These are phyloP conservation scores for Amaranthus palmeri DNA, from an alignment of 148 eudicot species.

Conservation along the genomic window DNA sequence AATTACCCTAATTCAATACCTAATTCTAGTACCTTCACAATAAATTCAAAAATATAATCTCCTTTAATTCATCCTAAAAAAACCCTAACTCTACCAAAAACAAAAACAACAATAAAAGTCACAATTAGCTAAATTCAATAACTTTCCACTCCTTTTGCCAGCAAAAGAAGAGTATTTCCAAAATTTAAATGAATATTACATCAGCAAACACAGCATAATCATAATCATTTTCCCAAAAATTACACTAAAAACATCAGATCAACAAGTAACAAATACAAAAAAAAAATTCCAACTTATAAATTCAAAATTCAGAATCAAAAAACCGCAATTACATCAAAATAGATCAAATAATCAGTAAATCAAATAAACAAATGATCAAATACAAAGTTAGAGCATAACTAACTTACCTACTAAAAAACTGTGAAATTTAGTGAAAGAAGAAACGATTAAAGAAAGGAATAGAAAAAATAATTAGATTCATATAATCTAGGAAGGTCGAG, in stretches of 20 bases:
- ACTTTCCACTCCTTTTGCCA: background rate
- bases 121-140: background rate
- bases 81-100: constrained; percentile 2
- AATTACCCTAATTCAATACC: too few species aligned
- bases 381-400: background rate
- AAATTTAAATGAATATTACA: background rate
- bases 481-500: background rate
- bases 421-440: background rate
- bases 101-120: background rate
- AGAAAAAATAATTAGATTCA: background rate
- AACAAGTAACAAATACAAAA: background rate
- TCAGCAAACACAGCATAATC: background rate
- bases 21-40: too few species aligned
- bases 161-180: background rate
- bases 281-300: too few species aligned
- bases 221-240: background rate
- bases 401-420: background rate
- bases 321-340: background rate
- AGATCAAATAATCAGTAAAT: background rate
- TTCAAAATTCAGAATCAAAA: background rate
- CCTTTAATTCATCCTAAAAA: background rate
- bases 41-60: background rate
- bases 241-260: background rate
- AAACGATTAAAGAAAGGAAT: background rate
- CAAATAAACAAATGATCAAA: background rate